phyloP scores from a whole-genome alignment of 441 rosid genomes.

The Capsella rubella region DNA sequence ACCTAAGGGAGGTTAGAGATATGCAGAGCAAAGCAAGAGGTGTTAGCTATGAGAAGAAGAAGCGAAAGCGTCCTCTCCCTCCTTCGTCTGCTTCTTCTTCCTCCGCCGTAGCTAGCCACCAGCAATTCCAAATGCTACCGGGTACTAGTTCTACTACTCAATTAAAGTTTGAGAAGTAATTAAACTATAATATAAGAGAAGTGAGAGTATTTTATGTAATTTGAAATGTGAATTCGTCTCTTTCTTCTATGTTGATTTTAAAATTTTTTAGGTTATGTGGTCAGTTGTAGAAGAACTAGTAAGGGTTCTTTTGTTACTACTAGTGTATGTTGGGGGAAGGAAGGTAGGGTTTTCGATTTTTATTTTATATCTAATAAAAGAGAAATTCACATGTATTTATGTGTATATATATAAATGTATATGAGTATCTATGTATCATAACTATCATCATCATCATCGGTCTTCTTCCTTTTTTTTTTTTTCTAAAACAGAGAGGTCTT shows the following conservation, averaged over 20 bases:
- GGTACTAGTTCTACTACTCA: slow-evolving; percentile 43
- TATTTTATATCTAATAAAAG: slow-evolving; percentile 26
- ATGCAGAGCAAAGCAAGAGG: slow-evolving; percentile 50
- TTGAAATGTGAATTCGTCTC: slow-evolving; percentile 38
- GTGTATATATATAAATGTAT: background rate
- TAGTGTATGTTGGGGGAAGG: slow-evolving; percentile 33
- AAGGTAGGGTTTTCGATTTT: slow-evolving; percentile 44
- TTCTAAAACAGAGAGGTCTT: slow-evolving; percentile 40
- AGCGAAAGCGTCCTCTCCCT: slow-evolving; percentile 47
- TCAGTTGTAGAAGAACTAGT: slow-evolving; percentile 29
- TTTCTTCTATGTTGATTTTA: slow-evolving; percentile 31
- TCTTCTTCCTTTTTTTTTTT: background rate
- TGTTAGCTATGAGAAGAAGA: slow-evolving; percentile 47
- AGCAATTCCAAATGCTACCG: slow-evolving; percentile 38
- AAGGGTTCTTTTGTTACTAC: slow-evolving; percentile 36
- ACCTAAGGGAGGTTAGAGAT: slow-evolving; percentile 48
- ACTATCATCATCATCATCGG: slow-evolving; percentile 11
- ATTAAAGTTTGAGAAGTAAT: slow-evolving; percentile 36
- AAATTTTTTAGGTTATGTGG: slow-evolving; percentile 24
- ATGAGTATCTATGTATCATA: slow-evolving; percentile 8
- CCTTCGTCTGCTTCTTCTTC: slow-evolving; percentile 26
- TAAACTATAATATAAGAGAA: slow-evolving; percentile 5
- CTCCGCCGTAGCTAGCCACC: slow-evolving; percentile 36
- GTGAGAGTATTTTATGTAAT: slow-evolving; percentile 40
- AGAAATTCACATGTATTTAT: slow-evolving; percentile 13